Evolutionary conservation across 257 asterid genomes (phyloP).

Genomic region (Lycium barbarum): DNA sequence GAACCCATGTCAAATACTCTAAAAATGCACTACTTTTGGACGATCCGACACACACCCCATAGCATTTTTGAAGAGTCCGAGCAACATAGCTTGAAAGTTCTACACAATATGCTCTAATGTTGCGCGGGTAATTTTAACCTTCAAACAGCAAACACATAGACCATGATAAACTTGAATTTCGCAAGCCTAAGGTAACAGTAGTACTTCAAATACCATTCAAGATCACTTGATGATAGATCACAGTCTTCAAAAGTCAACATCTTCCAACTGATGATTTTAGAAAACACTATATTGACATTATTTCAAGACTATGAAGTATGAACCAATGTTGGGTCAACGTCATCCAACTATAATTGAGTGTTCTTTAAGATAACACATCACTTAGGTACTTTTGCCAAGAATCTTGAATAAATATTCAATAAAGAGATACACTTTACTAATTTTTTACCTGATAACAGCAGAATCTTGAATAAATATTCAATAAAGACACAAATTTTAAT

Average conservation of each 20-base stretch:
- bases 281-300: not conserved
- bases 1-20: no score
- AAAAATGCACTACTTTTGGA: no score
- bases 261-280: not conserved
- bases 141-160: not conserved
- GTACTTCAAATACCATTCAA: slow-evolving; percentile 23
- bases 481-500: not conserved
- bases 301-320: not conserved
- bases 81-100: not conserved
- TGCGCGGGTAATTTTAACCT: slow-evolving; percentile 4
- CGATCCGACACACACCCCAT: no score
- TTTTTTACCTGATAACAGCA: slow-evolving; percentile 66
- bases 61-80: no score
- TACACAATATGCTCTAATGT: slow-evolving; percentile 3
- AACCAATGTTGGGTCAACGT: not conserved
- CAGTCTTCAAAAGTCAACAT: not conserved
- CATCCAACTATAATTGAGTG: not conserved
- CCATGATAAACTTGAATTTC: not conserved
- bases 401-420: not conserved
- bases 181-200: not conserved
- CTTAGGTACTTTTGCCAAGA: not conserved
- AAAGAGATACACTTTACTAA: not conserved
- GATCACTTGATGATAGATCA: not conserved
- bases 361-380: not conserved
- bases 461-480: slow-evolving; percentile 27